A percentile compares a stretch with the other conserved stretches of the same genome.
Conservation (phyloP, 345 rosid species). For the Heritiera littoralis region DNA sequence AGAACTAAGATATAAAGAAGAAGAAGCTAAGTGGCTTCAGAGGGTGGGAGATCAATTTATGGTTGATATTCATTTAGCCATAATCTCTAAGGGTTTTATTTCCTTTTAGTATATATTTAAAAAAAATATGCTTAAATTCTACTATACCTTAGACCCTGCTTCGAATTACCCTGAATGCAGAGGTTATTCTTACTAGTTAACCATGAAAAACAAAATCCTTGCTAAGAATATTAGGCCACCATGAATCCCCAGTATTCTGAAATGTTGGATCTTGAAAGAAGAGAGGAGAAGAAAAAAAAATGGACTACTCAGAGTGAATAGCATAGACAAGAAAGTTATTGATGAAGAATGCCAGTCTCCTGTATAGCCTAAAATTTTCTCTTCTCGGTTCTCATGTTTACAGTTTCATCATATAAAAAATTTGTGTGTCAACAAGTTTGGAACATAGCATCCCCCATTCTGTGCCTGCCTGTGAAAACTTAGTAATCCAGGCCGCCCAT, state of each 20-base stretch:
- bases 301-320: background rate
- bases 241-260: background rate
- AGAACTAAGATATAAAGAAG: too few relatives aligned
- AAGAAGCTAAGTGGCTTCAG: too few relatives aligned
- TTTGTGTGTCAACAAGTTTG: background rate
- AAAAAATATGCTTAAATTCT: too few relatives aligned
- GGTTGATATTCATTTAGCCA: too few relatives aligned
- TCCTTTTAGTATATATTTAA: too few relatives aligned
- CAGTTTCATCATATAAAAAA: background rate
- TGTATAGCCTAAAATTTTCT: background rate
- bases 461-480: background rate
- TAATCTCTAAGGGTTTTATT: too few relatives aligned
- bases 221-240: background rate
- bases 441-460: background rate
- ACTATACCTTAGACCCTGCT: too few relatives aligned
- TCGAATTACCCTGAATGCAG: too few relatives aligned
- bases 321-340: background rate
- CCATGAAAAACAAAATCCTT: background rate
- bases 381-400: background rate
- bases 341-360: background rate
- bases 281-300: background rate
- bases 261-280: background rate
- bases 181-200: background rate
- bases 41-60: too few relatives aligned
- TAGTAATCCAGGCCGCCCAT: conserved; percentile 9